These are phyloP conservation scores for Colletotrichum sp. DNA, from an alignment of 2,329 filamentous ascomycete genomes.

Conservation along the genomic window DNA sequence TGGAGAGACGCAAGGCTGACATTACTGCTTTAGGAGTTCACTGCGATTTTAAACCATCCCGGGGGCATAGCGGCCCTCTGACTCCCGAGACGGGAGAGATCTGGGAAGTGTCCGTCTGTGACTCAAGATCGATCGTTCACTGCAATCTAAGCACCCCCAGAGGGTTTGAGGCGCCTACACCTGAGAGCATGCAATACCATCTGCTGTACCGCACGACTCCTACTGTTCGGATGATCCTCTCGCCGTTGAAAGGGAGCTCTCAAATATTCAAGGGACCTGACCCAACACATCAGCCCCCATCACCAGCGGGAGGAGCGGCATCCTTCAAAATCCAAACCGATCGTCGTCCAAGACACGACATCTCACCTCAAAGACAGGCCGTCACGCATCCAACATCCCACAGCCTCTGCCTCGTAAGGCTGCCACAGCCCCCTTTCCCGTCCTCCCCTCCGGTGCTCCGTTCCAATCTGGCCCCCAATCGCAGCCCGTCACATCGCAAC, in stretches of 20 bases:
- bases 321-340: background rate
- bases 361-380: background rate
- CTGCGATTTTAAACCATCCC: too few species aligned
- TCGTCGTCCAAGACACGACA: background rate
- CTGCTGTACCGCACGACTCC: too few species aligned
- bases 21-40: too few species aligned
- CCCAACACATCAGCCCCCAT: background rate
- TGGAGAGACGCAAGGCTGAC: too few species aligned
- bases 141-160: too few species aligned
- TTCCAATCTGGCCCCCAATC: background rate
- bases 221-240: background rate
- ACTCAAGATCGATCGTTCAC: too few species aligned
- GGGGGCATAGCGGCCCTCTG: too few species aligned
- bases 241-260: background rate
- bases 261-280: background rate
- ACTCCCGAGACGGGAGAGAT: too few species aligned
- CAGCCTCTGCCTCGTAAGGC: conserved; percentile 2
- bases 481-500: background rate
- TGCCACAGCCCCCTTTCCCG: background rate
- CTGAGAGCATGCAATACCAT: too few species aligned
- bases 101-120: too few species aligned
- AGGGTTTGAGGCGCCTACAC: too few species aligned
- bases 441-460: background rate
- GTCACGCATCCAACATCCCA: background rate
- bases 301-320: background rate